Percentiles rank a stretch among this genome's conserved stretches.
phyloP scores from a whole-genome alignment of 2,329 filamentous ascomycete genomes.

The Fusarium abutilonis region DNA sequence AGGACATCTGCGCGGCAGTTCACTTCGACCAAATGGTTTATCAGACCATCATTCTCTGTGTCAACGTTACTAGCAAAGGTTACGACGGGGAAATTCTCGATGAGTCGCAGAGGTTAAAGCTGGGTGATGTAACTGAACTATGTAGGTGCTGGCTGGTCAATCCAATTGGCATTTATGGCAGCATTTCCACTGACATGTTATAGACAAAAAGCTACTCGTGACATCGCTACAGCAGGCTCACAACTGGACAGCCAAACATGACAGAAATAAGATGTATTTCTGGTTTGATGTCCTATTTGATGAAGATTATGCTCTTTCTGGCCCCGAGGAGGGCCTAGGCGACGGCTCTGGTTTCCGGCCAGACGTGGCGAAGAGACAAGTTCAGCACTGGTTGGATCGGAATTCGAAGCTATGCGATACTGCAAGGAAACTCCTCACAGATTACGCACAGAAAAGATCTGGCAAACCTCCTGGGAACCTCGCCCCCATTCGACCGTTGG shows the following conservation, averaged over 20 bases:
- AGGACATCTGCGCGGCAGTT: slow-evolving; percentile 72
- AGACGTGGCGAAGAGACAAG: slow-evolving; percentile 67
- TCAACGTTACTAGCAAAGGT: slow-evolving; percentile 73
- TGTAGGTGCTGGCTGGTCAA: slow-evolving; percentile 57
- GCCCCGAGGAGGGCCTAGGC: slow-evolving; percentile 62
- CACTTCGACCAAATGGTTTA: slow-evolving; percentile 74
- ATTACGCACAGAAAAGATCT: slow-evolving; percentile 63
- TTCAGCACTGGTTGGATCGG: slow-evolving; percentile 70
- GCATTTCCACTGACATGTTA: slow-evolving; percentile 7
- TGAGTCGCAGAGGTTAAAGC: slow-evolving; percentile 64
- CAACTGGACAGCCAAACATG: slow-evolving; percentile 75
- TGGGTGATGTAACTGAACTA: slow-evolving; percentile 71
- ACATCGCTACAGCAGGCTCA: slow-evolving; percentile 73
- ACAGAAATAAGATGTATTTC: slow-evolving; percentile 75
- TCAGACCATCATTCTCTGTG: slow-evolving; percentile 71
- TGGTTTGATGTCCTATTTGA: slow-evolving; percentile 74
- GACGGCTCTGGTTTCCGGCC: slow-evolving; percentile 65
- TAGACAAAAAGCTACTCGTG: slow-evolving; percentile 73
- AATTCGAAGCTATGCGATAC: slow-evolving; percentile 68
- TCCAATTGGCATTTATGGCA: neutral
- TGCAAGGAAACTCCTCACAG: slow-evolving; percentile 63
- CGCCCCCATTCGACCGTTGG: slow-evolving; percentile 60
- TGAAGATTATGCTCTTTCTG: slow-evolving; percentile 59
- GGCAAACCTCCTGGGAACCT: slow-evolving; percentile 61
- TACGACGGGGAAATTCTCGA: slow-evolving; percentile 72